These are phyloP conservation scores for Arthromyces matolae DNA, from an alignment of 768 basidiomycete species.

Conservation along the genomic window DNA sequence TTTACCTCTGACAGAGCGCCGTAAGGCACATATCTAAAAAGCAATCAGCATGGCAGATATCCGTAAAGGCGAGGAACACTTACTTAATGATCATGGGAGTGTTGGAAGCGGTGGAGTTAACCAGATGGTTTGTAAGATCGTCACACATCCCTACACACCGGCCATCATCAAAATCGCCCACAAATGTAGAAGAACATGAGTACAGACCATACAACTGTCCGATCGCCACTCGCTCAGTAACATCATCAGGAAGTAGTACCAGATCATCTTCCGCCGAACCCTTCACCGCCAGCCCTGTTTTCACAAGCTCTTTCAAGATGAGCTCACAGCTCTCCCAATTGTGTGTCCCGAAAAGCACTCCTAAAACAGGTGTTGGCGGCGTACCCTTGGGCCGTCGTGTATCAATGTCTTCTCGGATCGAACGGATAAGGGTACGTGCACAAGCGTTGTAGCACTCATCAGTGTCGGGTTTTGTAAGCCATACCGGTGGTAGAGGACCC, in stretches of 20 bases:
- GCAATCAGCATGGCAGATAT: background rate
- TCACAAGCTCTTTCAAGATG: slow-evolving; percentile 58
- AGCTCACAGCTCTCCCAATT: slow-evolving; percentile 67
- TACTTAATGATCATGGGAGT: slow-evolving; percentile 80
- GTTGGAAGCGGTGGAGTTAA: slow-evolving; percentile 42
- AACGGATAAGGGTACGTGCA: slow-evolving; percentile 49
- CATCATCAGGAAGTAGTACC: slow-evolving; percentile 44
- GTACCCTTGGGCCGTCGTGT: slow-evolving; percentile 4
- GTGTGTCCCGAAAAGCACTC: slow-evolving; percentile 84
- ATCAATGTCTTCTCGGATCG: slow-evolving; percentile 50
- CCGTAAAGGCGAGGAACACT: slow-evolving; percentile 13
- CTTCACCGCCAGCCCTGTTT: slow-evolving; percentile 48
- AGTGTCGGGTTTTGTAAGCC: slow-evolving; percentile 64
- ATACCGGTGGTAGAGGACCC: slow-evolving; percentile 62
- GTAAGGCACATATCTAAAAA: slow-evolving; percentile 64
- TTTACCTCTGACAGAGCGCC: slow-evolving; percentile 67
- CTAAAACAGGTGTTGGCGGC: slow-evolving; percentile 33
- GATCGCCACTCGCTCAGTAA: slow-evolving; percentile 64
- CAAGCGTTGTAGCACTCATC: slow-evolving; percentile 72
- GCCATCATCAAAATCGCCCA: background rate
- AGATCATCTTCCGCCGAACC: slow-evolving; percentile 18
- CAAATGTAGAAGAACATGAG: slow-evolving; percentile 14
- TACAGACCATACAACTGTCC: slow-evolving; percentile 78
- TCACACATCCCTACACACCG: slow-evolving; percentile 93
- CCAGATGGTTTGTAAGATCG: slow-evolving; percentile 69